A percentile compares a stretch with the other conserved stretches of the same genome.
Evolutionary conservation across 768 basidiomycete species (phyloP).

Genomic region (Podaxis sp.): DNA sequence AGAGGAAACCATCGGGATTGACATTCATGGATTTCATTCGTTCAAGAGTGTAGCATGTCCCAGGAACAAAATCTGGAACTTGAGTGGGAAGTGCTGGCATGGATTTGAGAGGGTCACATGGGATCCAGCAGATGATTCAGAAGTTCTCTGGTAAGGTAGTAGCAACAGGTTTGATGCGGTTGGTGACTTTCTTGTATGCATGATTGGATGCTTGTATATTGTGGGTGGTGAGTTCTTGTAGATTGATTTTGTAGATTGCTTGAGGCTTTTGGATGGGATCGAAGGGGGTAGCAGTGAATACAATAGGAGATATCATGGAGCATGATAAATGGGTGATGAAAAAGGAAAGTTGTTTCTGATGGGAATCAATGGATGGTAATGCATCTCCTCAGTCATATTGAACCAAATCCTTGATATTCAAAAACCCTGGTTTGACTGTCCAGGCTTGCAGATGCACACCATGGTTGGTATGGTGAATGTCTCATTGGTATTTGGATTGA

Average conservation of each 20-base stretch:
- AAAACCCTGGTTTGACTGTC: not conserved
- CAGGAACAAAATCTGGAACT: slow-evolving; percentile 18
- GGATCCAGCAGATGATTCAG: slow-evolving; percentile 16
- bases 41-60: slow-evolving; percentile 23
- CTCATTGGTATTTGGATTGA: slow-evolving; percentile 7
- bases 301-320: not conserved
- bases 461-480: not conserved
- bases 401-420: slow-evolving; percentile 1
- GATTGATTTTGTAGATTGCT: not conserved
- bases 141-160: slow-evolving; percentile 10
- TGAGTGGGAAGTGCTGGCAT: slow-evolving; percentile 14
- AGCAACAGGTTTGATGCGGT: slow-evolving; percentile 1
- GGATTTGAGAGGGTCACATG: slow-evolving; percentile 13
- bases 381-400: no score
- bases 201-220: not conserved
- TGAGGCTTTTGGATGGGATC: not conserved
- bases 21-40: slow-evolving; percentile 18
- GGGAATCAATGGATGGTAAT: no score
- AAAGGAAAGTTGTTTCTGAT: no score
- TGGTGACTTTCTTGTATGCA: slow-evolving; percentile 6
- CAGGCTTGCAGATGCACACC: not conserved
- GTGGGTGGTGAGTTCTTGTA: not conserved
- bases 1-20: slow-evolving; percentile 28
- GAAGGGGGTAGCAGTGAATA: not conserved
- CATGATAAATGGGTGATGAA: no score